Percentiles rank a stretch among this genome's conserved stretches.
These are phyloP conservation scores for Nematocida parisii DNA, from an alignment of 371 early-diverging fungal genomes.

Conservation along the genomic window DNA sequence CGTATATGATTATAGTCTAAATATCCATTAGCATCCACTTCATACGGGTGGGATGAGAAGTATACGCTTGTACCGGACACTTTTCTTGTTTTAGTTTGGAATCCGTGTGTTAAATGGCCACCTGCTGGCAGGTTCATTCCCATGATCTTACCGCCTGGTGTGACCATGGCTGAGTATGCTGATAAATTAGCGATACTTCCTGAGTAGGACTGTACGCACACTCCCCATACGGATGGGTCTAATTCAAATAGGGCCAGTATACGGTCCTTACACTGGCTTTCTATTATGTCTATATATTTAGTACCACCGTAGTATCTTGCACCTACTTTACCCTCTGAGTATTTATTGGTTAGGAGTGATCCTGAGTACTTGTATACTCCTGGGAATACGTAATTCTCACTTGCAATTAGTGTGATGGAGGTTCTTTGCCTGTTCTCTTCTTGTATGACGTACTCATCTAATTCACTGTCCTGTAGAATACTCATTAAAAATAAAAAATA, in stretches of 20 bases:
- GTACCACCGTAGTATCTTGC: slow-evolving; percentile 94
- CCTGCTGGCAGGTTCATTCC: slow-evolving; percentile 95
- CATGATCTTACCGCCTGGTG: slow-evolving; percentile 96
- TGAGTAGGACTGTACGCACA: slow-evolving; percentile 91
- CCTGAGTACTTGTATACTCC: slow-evolving; percentile 91
- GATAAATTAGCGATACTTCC: slow-evolving; percentile 90
- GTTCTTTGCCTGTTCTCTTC: slow-evolving; percentile 93
- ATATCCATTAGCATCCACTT: slow-evolving; percentile 77
- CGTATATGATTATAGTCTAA: slow-evolving; percentile 89
- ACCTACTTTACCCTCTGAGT: slow-evolving; percentile 87
- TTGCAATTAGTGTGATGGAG: slow-evolving; percentile 85
- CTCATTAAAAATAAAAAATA: slow-evolving; percentile 20
- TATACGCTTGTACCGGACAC: slow-evolving; percentile 90
- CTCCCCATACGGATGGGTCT: slow-evolving; percentile 86
- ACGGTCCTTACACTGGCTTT: slow-evolving; percentile 78
- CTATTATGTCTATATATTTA: slow-evolving; percentile 90
- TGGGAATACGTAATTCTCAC: slow-evolving; percentile 91
- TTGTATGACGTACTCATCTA: slow-evolving; percentile 83
- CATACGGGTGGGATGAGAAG: slow-evolving; percentile 94
- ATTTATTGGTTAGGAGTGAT: slow-evolving; percentile 96
- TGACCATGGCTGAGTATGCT: slow-evolving; percentile 87
- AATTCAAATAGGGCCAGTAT: slow-evolving; percentile 86
- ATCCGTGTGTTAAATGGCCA: slow-evolving; percentile 97
- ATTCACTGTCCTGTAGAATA: slow-evolving; percentile 76
- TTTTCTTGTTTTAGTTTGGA: slow-evolving; percentile 91